Percentiles rank a stretch among this genome's conserved stretches.
These are phyloP conservation scores for Porcisia hertigi DNA, from an alignment of 208 protist genomes.

Conservation along the genomic window DNA sequence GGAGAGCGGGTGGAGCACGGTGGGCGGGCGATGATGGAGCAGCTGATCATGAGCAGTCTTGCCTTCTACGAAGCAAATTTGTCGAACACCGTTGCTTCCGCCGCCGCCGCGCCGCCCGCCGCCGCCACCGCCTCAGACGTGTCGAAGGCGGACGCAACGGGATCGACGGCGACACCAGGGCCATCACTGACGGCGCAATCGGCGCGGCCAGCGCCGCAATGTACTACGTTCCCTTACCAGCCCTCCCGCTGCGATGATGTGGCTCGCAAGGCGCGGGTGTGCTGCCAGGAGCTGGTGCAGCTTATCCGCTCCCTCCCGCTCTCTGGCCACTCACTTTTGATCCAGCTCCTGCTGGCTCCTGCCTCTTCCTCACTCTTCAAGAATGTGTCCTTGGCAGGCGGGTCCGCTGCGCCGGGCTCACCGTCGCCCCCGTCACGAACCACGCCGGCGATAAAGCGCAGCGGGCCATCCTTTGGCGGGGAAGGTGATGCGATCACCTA, in stretches of 20 bases:
- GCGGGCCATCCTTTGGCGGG: background rate
- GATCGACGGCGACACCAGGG: background rate
- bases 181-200: conserved; percentile 7
- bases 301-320: conserved; percentile 42
- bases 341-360: conserved; percentile 71
- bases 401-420: background rate
- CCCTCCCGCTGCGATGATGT: conserved; percentile 56
- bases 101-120: conserved; percentile 5
- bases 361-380: conserved; percentile 66
- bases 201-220: conserved; percentile 20
- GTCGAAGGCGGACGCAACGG: conserved; percentile 1
- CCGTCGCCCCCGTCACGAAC: background rate
- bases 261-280: conserved; percentile 49
- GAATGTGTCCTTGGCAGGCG: background rate
- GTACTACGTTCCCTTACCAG: conserved; percentile 25
- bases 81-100: conserved; percentile 19
- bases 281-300: conserved; percentile 51
- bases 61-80: conserved; percentile 26
- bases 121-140: background rate
- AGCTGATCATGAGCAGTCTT: conserved; percentile 58
- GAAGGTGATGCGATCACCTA: background rate
- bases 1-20: conserved; percentile 48
- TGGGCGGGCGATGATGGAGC: conserved; percentile 65
- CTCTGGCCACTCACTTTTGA: conserved; percentile 51
- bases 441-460: background rate